A percentile compares a stretch with the other conserved stretches of the same genome.
These are phyloP conservation scores for Sugiyamaella smithiae DNA, from an alignment of 805 yeast species.

Conservation along the genomic window DNA sequence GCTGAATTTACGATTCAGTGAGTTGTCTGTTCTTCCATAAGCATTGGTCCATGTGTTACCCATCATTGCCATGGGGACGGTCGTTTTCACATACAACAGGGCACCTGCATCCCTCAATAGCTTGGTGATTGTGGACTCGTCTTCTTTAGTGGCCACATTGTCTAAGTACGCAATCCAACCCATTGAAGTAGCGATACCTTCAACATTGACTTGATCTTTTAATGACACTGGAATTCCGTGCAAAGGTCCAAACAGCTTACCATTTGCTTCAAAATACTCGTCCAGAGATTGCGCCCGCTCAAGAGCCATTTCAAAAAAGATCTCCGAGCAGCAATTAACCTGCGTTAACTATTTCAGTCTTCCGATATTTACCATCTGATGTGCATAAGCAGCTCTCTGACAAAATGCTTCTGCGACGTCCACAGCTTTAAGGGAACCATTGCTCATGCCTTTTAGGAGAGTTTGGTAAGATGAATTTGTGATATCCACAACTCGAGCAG, in stretches of 20 bases:
- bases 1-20: slow-evolving; percentile 43
- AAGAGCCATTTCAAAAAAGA: slow-evolving; percentile 57
- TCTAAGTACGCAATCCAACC: not conserved
- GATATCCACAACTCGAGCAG: slow-evolving; percentile 6
- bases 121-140: slow-evolving; percentile 12
- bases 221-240: slow-evolving; percentile 67
- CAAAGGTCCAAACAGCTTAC: slow-evolving; percentile 55
- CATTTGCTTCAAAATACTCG: slow-evolving; percentile 44
- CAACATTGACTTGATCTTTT: slow-evolving; percentile 48
- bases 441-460: slow-evolving; percentile 40
- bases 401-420: slow-evolving; percentile 54
- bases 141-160: slow-evolving; percentile 20
- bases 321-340: slow-evolving; percentile 34
- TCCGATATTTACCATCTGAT: slow-evolving; percentile 41
- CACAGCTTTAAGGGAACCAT: slow-evolving; percentile 41
- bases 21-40: slow-evolving; percentile 47
- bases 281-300: slow-evolving; percentile 57
- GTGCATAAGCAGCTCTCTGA: slow-evolving; percentile 57
- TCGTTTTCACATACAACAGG: slow-evolving; percentile 54
- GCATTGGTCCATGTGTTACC: slow-evolving; percentile 45
- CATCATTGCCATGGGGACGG: slow-evolving; percentile 55
- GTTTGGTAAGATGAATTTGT: slow-evolving; percentile 18
- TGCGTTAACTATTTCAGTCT: slow-evolving; percentile 10
- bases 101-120: slow-evolving; percentile 52
- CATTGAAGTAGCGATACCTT: slow-evolving; percentile 26